Percentiles rank a stretch among this genome's conserved stretches.
phyloP scores from a whole-genome alignment of 2,329 filamentous ascomycete genomes.

The Aureobasidium sp. region DNA sequence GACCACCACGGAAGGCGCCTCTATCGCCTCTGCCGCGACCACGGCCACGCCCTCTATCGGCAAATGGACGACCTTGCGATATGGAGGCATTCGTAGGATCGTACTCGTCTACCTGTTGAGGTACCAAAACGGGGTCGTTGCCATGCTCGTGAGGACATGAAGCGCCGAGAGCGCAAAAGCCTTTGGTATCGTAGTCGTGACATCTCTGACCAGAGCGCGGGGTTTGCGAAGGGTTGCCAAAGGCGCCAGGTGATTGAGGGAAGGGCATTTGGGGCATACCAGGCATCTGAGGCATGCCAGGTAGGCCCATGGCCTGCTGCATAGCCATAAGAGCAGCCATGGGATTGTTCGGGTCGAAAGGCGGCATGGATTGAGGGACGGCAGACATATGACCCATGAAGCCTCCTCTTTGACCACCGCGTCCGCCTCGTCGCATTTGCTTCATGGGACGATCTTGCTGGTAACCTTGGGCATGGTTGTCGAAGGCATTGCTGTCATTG shows the following conservation, averaged over 20 bases:
- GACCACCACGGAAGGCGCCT: slow-evolving; percentile 24
- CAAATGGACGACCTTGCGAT: slow-evolving; percentile 23
- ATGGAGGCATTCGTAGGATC: slow-evolving; percentile 51
- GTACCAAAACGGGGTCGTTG: slow-evolving; percentile 43
- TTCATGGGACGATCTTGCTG: slow-evolving; percentile 48
- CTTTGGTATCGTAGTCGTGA: slow-evolving; percentile 64
- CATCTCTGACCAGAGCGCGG: slow-evolving; percentile 45
- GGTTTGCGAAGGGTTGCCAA: slow-evolving; percentile 18
- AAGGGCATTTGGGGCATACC: slow-evolving; percentile 39
- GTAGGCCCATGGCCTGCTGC: slow-evolving; percentile 42
- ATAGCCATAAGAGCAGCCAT: slow-evolving; percentile 57
- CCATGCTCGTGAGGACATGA: slow-evolving; percentile 65
- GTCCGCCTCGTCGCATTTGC: slow-evolving; percentile 52
- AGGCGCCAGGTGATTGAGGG: slow-evolving; percentile 19
- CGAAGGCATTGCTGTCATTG: slow-evolving; percentile 40
- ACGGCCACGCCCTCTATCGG: slow-evolving; percentile 34
- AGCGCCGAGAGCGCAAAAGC: slow-evolving; percentile 61
- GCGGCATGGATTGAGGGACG: slow-evolving; percentile 40
- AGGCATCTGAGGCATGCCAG: slow-evolving; percentile 36
- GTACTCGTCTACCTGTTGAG: slow-evolving; percentile 44
- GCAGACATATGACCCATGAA: slow-evolving; percentile 26
- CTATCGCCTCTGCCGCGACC: slow-evolving; percentile 28
- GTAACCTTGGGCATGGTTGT: slow-evolving; percentile 29
- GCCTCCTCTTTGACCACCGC: slow-evolving; percentile 26
- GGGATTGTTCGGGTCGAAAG: slow-evolving; percentile 54